Percentiles rank a stretch among this genome's conserved stretches.
phyloP scores from a whole-genome alignment of 805 yeast genomes.

The Ogataea populi-albae region DNA sequence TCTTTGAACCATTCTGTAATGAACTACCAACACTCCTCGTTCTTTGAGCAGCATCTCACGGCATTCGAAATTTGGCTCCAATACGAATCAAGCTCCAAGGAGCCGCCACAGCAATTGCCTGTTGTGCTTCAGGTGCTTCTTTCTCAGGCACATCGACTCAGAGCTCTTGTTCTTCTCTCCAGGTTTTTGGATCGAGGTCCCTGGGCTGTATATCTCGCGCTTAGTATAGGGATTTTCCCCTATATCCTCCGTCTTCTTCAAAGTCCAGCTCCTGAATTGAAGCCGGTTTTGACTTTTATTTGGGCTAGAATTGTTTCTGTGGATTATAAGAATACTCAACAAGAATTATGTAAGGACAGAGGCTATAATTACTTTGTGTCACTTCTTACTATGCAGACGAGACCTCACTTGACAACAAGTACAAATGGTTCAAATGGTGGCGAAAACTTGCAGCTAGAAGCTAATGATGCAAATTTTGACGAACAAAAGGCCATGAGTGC shows the following conservation, averaged over 20 bases:
- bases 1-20: conserved; percentile 23
- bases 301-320: conserved; percentile 99
- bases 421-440: conserved; percentile 5
- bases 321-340: conserved; percentile 85
- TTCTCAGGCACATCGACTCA: conserved; percentile 88
- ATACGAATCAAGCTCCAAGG: conserved; percentile 77
- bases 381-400: conserved; percentile 53
- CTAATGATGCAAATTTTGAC: conserved; percentile 50
- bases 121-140: conserved; percentile 87
- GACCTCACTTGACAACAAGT: conserved; percentile 12
- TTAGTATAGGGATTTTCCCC: conserved; percentile 94
- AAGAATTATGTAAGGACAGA: conserved; percentile 85
- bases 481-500: conserved; percentile 97
- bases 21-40: conserved; percentile 84
- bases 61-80: conserved; percentile 97
- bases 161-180: conserved; percentile 82
- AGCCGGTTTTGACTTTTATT: conserved; percentile 90
- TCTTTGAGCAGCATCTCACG: conserved; percentile 92
- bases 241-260: conserved; percentile 87
- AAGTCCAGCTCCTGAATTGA: conserved; percentile 91
- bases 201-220: conserved; percentile 92
- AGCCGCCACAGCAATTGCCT: conserved; percentile 94
- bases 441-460: conserved; percentile 20
- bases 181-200: conserved; percentile 92
- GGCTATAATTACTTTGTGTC: conserved; percentile 85